phyloP scores from a whole-genome alignment of 176 grass and related monocot genomes.

The Aegilops speltoides region DNA sequence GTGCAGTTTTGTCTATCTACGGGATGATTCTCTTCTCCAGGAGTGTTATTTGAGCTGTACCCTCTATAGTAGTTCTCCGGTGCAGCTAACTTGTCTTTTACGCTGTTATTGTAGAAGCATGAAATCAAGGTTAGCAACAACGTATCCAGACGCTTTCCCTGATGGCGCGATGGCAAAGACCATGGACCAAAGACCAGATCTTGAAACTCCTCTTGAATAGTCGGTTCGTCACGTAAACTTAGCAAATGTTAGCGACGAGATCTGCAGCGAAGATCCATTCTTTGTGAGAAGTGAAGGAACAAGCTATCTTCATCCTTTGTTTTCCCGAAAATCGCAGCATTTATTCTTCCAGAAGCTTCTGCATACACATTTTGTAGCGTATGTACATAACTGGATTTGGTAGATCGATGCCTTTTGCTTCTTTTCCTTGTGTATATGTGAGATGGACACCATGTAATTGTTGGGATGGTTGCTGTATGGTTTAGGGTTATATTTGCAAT shows the following conservation, averaged over 20 bases:
- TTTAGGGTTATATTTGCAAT: background rate
- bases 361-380: background rate
- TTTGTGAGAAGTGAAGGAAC: background rate
- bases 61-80: background rate
- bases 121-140: slow-evolving; percentile 70
- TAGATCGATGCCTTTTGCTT: background rate
- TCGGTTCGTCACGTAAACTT: background rate
- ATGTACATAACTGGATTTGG: background rate
- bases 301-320: background rate
- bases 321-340: background rate
- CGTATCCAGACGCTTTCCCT: slow-evolving; percentile 92
- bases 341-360: background rate
- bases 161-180: slow-evolving; percentile 42
- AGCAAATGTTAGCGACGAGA: background rate
- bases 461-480: background rate
- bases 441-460: background rate
- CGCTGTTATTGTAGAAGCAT: slow-evolving; percentile 52
- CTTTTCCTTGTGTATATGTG: background rate
- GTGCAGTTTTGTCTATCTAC: background rate
- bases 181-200: slow-evolving; percentile 86
- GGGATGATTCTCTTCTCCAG: slow-evolving; percentile 1
- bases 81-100: slow-evolving; percentile 2
- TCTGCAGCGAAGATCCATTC: background rate
- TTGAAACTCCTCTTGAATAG: slow-evolving; percentile 63
- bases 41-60: background rate